Percentiles rank a stretch among this genome's conserved stretches.
phyloP scores from a whole-genome alignment of 2,329 filamentous ascomycete genomes.

The Knoxdaviesia capensis region DNA sequence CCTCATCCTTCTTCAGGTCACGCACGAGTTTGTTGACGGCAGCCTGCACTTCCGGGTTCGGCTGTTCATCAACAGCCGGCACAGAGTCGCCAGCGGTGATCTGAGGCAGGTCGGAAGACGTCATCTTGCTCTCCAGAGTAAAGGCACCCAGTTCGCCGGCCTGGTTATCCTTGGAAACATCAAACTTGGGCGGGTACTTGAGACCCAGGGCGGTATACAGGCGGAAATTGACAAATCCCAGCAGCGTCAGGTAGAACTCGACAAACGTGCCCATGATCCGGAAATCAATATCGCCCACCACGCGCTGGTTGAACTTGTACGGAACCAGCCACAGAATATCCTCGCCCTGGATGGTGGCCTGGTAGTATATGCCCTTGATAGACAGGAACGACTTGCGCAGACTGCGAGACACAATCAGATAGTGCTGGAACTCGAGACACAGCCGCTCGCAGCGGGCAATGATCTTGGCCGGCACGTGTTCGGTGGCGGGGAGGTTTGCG shows the following conservation, averaged over 20 bases:
- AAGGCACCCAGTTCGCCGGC: constrained; percentile 84
- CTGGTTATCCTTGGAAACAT: constrained; percentile 66
- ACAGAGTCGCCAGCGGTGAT: constrained; percentile 20
- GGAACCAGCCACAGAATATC: constrained; percentile 94
- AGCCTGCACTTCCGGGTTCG: constrained; percentile 42
- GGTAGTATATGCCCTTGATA: constrained; percentile 99
- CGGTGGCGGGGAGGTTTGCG: constrained; percentile 81
- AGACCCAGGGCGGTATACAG: constrained; percentile 81
- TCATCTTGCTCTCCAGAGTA: constrained; percentile 51
- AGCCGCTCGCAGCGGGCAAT: constrained; percentile 87
- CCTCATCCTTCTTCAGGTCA: constrained; percentile 38
- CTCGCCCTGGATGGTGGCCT: constrained; percentile 91
- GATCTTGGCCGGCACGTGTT: constrained; percentile 81
- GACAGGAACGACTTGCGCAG: constrained; percentile 91
- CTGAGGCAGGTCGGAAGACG: constrained; percentile 11
- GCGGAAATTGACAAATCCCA: constrained; percentile 91
- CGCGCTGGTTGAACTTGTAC: constrained; percentile 91
- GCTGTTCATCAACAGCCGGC: constrained; percentile 24
- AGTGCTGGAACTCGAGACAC: constrained; percentile 93
- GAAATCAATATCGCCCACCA: constrained; percentile 90
- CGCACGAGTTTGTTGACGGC: constrained; percentile 49
- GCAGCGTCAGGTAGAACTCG: constrained; percentile 92
- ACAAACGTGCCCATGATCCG: constrained; percentile 98
- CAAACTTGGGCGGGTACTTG: constrained; percentile 91
- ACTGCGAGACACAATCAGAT: constrained; percentile 79